Conservation (phyloP, 2,329 filamentous ascomycete genomes). For the Trichoderma sp. region DNA sequence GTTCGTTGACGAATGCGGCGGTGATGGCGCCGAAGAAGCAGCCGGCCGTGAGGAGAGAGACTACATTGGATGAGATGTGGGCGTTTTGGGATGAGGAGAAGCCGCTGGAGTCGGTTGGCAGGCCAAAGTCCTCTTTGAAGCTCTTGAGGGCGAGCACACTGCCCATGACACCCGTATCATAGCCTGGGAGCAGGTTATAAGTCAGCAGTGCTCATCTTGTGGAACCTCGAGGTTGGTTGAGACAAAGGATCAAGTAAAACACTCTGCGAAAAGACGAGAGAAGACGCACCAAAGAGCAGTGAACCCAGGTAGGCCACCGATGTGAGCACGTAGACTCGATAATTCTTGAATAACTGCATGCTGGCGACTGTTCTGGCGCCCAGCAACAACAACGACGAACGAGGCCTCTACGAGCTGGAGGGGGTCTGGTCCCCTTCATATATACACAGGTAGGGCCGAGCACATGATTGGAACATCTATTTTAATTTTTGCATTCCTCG, state of each 20-base stretch:
- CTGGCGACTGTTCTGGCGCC: not conserved
- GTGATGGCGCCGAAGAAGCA: constrained; percentile 34
- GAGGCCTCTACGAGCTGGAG: not conserved
- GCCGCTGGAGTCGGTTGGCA: constrained; percentile 29
- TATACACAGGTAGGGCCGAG: not conserved
- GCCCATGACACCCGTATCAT: constrained; percentile 30
- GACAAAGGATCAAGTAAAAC: not conserved
- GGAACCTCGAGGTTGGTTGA: not conserved
- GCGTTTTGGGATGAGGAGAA: constrained; percentile 30
- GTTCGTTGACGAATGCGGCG: constrained; percentile 32
- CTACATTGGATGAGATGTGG: constrained; percentile 30
- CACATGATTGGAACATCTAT: not conserved
- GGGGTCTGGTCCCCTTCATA: constrained; percentile 4
- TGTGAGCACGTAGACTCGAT: constrained; percentile 28
- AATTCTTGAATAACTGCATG: constrained; percentile 27
- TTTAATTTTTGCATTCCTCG: not conserved
- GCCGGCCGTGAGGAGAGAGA: constrained; percentile 33
- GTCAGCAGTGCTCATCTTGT: not conserved
- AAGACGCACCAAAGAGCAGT: constrained; percentile 26
- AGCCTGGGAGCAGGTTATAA: not conserved
- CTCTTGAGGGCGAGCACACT: constrained; percentile 30
- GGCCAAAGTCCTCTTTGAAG: constrained; percentile 31
- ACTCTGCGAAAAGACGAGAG: not conserved
- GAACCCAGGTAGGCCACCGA: constrained; percentile 28
- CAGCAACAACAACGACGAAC: constrained; percentile 1